Evolutionary conservation across 306 rosid species (phyloP).

Genomic region (Spatholobus suberectus): DNA sequence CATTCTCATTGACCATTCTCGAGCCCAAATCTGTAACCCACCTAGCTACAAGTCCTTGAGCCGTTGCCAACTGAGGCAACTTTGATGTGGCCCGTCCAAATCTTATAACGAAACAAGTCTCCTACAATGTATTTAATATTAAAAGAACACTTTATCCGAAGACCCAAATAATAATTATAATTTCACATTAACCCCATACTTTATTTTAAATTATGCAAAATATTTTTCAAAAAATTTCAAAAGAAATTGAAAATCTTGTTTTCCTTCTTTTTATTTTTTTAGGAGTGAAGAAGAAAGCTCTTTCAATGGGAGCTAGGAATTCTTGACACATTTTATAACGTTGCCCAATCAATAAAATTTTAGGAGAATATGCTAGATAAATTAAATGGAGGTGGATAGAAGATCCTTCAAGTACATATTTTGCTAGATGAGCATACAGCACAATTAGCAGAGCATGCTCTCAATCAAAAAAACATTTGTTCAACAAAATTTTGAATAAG

Average conservation of each 20-base stretch:
- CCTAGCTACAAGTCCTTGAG: too few relatives aligned
- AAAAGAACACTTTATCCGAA: neutral
- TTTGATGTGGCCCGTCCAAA: neutral
- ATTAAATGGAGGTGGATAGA: neutral
- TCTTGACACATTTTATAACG: too few relatives aligned
- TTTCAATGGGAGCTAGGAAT: neutral
- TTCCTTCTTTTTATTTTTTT: too few relatives aligned
- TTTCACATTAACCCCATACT: neutral
- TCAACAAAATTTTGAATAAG: too few relatives aligned
- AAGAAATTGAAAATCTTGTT: neutral
- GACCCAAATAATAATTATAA: neutral
- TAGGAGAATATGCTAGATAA: neutral
- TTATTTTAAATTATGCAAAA: neutral
- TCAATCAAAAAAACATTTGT: too few relatives aligned
- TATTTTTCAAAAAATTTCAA: neutral
- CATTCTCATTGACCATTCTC: neutral
- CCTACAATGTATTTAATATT: neutral
- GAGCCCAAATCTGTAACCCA: too few relatives aligned
- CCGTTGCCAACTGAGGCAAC: neutral
- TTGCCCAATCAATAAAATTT: neutral
- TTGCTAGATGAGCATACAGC: too few relatives aligned
- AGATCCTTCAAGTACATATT: neutral
- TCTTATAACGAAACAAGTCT: neutral
- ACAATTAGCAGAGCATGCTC: too few relatives aligned
- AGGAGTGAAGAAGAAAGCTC: neutral